A percentile compares a stretch with the other conserved stretches of the same genome.
Evolutionary conservation across 2,329 filamentous ascomycete genomes (phyloP).

Genomic region (Microcyclospora pomicola): DNA sequence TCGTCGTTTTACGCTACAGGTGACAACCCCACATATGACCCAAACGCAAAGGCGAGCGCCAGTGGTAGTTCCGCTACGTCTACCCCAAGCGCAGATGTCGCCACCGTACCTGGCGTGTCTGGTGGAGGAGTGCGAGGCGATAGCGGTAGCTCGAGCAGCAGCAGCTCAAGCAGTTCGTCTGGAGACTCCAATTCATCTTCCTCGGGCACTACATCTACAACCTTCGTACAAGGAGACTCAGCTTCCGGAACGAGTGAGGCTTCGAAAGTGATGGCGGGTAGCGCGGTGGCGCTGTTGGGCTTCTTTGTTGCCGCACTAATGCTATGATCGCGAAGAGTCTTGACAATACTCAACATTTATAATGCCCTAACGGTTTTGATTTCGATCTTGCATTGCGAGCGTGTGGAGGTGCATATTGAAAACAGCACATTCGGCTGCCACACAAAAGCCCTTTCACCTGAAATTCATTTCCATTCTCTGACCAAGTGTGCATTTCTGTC

Average conservation of each 20-base stretch:
- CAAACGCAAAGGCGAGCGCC: slow-evolving; percentile 22
- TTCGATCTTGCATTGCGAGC: slow-evolving; percentile 5
- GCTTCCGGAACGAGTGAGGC: slow-evolving; percentile 14
- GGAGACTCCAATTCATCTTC: slow-evolving; percentile 8
- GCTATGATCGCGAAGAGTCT: slow-evolving; percentile 10
- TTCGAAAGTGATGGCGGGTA: slow-evolving; percentile 22
- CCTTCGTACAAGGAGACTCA: slow-evolving; percentile 16
- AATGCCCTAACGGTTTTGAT: slow-evolving; percentile 9
- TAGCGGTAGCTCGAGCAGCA: slow-evolving; percentile 21
- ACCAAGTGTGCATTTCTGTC: no score
- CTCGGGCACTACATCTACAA: slow-evolving; percentile 6
- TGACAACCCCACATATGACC: slow-evolving; percentile 45
- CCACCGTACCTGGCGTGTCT: slow-evolving; percentile 43
- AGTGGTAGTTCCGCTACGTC: slow-evolving; percentile 10
- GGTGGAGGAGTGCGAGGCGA: slow-evolving; percentile 29
- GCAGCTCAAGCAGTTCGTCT: slow-evolving; percentile 6
- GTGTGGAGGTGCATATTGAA: neutral
- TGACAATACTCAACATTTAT: slow-evolving; percentile 1
- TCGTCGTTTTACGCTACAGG: slow-evolving; percentile 72
- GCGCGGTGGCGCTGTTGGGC: slow-evolving; percentile 23
- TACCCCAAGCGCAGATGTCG: slow-evolving; percentile 13
- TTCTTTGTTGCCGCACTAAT: slow-evolving; percentile 25
- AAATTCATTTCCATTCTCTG: no score
- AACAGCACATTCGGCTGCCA: no score
- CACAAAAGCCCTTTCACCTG: no score